Conservation (phyloP, 1,284 basidiomycete species). For the Malassezia psittaci region DNA sequence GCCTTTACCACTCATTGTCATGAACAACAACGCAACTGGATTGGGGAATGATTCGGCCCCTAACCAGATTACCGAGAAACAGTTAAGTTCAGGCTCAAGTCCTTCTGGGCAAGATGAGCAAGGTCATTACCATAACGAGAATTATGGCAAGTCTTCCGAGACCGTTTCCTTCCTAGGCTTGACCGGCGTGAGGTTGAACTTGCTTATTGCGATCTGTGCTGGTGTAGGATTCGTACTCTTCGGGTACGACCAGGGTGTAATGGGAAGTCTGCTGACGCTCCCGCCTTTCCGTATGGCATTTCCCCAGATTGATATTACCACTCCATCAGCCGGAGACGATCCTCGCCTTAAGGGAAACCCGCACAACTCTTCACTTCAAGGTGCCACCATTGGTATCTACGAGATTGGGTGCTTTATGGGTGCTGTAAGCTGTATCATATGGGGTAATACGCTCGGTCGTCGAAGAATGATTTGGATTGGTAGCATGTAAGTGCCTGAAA, state of each 20-base stretch:
- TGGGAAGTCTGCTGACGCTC: slow-evolving; percentile 40
- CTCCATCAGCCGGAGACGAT: background rate
- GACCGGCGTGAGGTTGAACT: slow-evolving; percentile 25
- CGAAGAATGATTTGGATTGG: slow-evolving; percentile 43
- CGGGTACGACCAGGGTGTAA: slow-evolving; percentile 45
- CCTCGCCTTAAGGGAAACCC: background rate
- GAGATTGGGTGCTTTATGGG: slow-evolving; percentile 41
- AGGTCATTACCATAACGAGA: background rate
- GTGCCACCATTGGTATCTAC: slow-evolving; percentile 41
- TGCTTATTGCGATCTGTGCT: slow-evolving; percentile 37
- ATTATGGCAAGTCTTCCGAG: background rate
- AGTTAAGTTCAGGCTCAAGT: too few relatives aligned
- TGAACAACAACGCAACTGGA: too few relatives aligned
- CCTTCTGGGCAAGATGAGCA: background rate
- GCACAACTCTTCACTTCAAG: slow-evolving; percentile 25
- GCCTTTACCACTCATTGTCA: too few relatives aligned
- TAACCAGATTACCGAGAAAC: too few relatives aligned
- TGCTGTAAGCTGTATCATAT: slow-evolving; percentile 37
- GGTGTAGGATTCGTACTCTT: slow-evolving; percentile 43
- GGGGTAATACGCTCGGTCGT: slow-evolving; percentile 39
- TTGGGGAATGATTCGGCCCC: too few relatives aligned
- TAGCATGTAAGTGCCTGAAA: slow-evolving; percentile 1
- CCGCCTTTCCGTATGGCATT: slow-evolving; percentile 29
- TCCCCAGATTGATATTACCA: slow-evolving; percentile 27
- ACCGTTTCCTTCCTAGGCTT: slow-evolving; percentile 1